A percentile compares a stretch with the other conserved stretches of the same genome.
These are phyloP conservation scores for Aspergillus glaucus DNA, from an alignment of 2,329 filamentous ascomycete genomes.

Conservation along the genomic window DNA sequence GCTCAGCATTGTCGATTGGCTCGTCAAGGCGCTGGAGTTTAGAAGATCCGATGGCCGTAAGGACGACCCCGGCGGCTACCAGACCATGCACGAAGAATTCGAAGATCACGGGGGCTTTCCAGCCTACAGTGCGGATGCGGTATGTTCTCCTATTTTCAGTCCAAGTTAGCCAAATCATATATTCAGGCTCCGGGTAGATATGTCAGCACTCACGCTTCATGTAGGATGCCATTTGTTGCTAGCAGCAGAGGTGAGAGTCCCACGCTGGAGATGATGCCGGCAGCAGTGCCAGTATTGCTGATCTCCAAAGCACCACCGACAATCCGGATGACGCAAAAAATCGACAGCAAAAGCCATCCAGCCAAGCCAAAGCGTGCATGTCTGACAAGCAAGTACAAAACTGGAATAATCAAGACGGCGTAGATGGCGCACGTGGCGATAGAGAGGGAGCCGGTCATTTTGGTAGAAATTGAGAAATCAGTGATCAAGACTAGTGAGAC, in stretches of 20 bases:
- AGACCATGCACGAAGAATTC: constrained; percentile 10
- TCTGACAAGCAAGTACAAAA: constrained; percentile 25
- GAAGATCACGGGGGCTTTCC: constrained; percentile 1
- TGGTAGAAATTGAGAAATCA: not conserved
- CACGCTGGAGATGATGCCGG: constrained; percentile 32
- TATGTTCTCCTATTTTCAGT: constrained; percentile 9
- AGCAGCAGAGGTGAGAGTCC: constrained; percentile 35
- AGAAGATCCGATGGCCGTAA: constrained; percentile 9
- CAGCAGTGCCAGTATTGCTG: constrained; percentile 14
- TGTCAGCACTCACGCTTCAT: constrained; percentile 24
- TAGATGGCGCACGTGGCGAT: constrained; percentile 25
- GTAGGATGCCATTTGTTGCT: constrained; percentile 24
- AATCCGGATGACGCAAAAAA: constrained; percentile 36
- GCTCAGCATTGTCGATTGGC: constrained; percentile 1
- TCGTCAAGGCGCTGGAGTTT: constrained; percentile 8
- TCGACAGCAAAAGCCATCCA: constrained; percentile 35
- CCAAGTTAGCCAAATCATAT: not conserved
- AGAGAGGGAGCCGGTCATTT: not conserved
- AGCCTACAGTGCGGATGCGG: constrained; percentile 7
- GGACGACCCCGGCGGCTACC: constrained; percentile 9
- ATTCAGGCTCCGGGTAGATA: no score
- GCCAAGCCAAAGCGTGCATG: constrained; percentile 32
- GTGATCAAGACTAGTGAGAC: no score
- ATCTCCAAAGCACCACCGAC: constrained; percentile 20
- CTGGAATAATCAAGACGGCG: constrained; percentile 23